Base-by-base conservation (phyloP, 148 eudicot genomes). In the Spergularia bocconei region DNA sequence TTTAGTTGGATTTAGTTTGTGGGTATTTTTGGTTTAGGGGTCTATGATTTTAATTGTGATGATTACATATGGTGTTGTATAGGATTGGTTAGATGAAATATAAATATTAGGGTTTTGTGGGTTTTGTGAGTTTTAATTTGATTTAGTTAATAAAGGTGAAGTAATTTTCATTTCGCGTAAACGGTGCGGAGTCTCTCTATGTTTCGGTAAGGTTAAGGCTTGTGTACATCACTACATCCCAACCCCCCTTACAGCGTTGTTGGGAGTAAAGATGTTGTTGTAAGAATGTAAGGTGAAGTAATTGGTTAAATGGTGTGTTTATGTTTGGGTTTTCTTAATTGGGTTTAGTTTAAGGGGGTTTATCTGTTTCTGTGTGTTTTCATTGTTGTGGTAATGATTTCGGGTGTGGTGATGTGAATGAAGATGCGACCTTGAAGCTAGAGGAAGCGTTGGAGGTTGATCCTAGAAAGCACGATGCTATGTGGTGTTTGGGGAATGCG, bases 401-500 rank as follows among this genome's bases (percentile, higher is more conserved):
- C 52, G 59, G 11, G 11, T 60, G 53, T 54, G 19, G 59, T 58
- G 47, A 58, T 47, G 12, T 75, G 51, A 44, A 59, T 79, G 38
- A 25, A 87, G 90, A 82, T 47, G 83, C 90, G 50, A 54, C 70
- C 1, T 75, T 78, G 29, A 87, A 81, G 76, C 81, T 87, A 23
- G 87, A 87, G 78, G 87, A 87, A 75, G 84, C 87, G 11, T 64
- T 87, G 54, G 72, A 29, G 52, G 66, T 87, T 15, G 77, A 82
- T 72, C 86, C 90, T 47, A 74, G 63, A 12, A 84, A 82, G 63
- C 85, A 81, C 29, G 87, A 82, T 0, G 51, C 90, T 8, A 67
- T 87, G 61, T 87, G 87, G 87, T 79, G 78, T 52, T 64, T 87
- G 81, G 86, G 82, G 20, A 84, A 86, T 69, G 87, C 89, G 13